Percentiles rank a stretch among this genome's conserved stretches.
These are phyloP conservation scores for Diaporthe destruens DNA, from an alignment of 2,329 filamentous ascomycete species.

Conservation along the genomic window DNA sequence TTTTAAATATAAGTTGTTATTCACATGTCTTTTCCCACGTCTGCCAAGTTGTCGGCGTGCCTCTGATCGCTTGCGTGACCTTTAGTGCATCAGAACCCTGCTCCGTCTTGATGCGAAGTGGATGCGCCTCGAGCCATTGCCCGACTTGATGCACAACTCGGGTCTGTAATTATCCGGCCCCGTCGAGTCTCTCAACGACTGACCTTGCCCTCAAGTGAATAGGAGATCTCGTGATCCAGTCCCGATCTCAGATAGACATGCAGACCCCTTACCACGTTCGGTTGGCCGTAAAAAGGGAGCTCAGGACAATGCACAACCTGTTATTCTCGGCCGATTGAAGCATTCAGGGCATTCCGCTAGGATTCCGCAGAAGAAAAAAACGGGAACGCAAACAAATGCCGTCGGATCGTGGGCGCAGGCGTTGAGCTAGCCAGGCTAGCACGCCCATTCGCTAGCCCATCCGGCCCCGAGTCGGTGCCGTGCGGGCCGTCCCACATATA, in stretches of 20 bases:
- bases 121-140: background rate
- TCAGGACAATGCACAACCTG: background rate
- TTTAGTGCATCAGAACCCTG: conserved; percentile 1
- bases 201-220: background rate
- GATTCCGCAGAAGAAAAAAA: background rate
- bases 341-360: background rate
- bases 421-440: background rate
- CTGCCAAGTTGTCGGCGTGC: conserved; percentile 5
- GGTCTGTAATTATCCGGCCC: no score
- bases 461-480: conserved; percentile 30
- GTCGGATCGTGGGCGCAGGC: background rate
- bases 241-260: background rate
- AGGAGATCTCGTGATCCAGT: background rate
- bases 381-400: background rate
- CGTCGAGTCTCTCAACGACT: background rate
- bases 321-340: background rate
- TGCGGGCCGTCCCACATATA: conserved; percentile 20
- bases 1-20: no score
- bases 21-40: background rate
- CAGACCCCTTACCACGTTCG: no score
- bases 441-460: background rate
- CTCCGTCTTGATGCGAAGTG: conserved; percentile 4
- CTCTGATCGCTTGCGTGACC: background rate
- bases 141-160: background rate
- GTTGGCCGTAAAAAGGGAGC: background rate